A percentile compares a stretch with the other conserved stretches of the same genome.
phyloP scores from a whole-genome alignment of 1,284 basidiomycete genomes.

The Serendipita sp. region DNA sequence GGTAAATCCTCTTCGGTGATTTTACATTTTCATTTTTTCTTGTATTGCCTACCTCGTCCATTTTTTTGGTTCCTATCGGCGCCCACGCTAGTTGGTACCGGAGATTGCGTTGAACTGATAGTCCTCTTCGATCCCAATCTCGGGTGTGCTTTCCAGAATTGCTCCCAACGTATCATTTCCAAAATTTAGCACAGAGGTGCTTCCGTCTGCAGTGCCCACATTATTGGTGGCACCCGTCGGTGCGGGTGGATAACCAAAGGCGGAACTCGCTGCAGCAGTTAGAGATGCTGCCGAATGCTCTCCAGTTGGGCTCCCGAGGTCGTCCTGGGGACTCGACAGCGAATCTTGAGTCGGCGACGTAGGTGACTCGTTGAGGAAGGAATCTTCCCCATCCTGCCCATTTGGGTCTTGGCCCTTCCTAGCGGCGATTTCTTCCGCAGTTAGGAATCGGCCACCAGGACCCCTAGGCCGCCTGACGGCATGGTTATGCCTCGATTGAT shows the following conservation, averaged over 20 bases:
- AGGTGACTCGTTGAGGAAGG: neutral
- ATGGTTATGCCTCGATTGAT: slow-evolving; percentile 94
- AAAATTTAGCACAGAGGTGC: neutral
- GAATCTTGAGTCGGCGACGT: neutral
- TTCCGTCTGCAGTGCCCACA: neutral
- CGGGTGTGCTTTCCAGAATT: neutral
- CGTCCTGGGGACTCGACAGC: neutral
- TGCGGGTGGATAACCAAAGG: neutral
- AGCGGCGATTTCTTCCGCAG: slow-evolving; percentile 81
- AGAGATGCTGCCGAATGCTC: neutral
- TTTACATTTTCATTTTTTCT: neutral
- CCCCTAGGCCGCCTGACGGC: slow-evolving; percentile 93
- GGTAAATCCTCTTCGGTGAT: neutral
- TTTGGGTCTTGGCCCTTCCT: slow-evolving; percentile 33
- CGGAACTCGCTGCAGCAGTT: neutral
- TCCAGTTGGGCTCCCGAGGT: neutral
- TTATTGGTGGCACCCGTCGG: neutral
- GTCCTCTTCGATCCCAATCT: neutral
- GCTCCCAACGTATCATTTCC: neutral
- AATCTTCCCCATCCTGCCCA: slow-evolving; percentile 6
- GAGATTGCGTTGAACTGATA: neutral
- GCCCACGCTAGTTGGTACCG: neutral
- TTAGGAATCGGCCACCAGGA: slow-evolving; percentile 92
- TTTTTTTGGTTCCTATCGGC: no score
- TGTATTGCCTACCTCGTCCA: neutral